Evolutionary conservation across 495 filamentous ascomycete genomes (phyloP).

Genomic region (Annulohypoxylon maeteangense): DNA sequence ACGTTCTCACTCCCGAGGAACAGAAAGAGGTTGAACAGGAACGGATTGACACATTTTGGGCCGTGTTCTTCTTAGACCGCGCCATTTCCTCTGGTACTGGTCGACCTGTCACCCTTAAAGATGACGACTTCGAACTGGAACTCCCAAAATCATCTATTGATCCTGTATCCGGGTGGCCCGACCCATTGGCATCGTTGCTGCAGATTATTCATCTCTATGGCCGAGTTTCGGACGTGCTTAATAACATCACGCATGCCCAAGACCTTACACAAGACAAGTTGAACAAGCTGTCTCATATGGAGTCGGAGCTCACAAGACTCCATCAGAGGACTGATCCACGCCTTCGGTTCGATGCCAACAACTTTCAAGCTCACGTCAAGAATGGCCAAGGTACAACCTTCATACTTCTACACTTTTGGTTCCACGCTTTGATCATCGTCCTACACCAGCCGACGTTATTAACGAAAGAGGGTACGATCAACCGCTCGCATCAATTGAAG

Average conservation of each 20-base stretch:
- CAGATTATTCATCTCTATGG: constrained; percentile 87
- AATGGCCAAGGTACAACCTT: constrained; percentile 83
- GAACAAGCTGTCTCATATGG: constrained; percentile 74
- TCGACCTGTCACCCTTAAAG: constrained; percentile 78
- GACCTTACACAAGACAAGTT: constrained; percentile 78
- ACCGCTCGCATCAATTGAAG: constrained; percentile 71
- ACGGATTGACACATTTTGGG: constrained; percentile 85
- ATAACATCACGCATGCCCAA: constrained; percentile 80
- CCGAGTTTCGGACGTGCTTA: constrained; percentile 81
- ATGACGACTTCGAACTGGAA: constrained; percentile 81
- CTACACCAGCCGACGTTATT: constrained; percentile 84
- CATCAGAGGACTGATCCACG: constrained; percentile 77
- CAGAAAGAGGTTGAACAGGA: constrained; percentile 72
- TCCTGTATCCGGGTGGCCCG: constrained; percentile 71
- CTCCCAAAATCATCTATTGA: constrained; percentile 72
- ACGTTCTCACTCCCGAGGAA: constrained; percentile 60
- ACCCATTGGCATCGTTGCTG: constrained; percentile 80
- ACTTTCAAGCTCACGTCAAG: constrained; percentile 81
- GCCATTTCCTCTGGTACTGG: constrained; percentile 88
- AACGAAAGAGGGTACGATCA: constrained; percentile 74
- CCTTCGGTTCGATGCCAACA: constrained; percentile 81
- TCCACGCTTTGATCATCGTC: constrained; percentile 85
- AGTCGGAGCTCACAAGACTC: constrained; percentile 79
- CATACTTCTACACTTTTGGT: constrained; percentile 91
- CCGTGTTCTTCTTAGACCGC: constrained; percentile 84